Evolutionary conservation across 257 asterid species (phyloP).

Genomic region (Cordia subcordata): DNA sequence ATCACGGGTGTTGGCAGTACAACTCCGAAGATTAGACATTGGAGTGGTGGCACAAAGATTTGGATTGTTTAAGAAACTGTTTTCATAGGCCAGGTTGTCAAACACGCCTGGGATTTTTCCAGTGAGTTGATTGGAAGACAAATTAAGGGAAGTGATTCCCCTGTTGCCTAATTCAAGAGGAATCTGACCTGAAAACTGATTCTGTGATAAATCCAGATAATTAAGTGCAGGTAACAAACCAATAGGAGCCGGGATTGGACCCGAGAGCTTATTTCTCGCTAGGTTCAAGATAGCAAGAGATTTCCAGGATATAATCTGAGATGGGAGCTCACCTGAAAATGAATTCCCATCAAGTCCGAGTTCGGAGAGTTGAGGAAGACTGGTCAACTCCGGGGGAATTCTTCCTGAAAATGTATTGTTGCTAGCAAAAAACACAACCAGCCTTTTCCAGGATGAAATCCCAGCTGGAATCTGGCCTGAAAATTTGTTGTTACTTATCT

Average conservation of each 20-base stretch:
- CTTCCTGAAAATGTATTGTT: constrained; percentile 58
- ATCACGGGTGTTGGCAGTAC: constrained; percentile 22
- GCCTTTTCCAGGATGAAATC: constrained; percentile 48
- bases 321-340: constrained; percentile 59
- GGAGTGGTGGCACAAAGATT: constrained; percentile 47
- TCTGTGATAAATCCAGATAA: constrained; percentile 57
- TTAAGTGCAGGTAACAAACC: constrained; percentile 57
- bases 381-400: constrained; percentile 52
- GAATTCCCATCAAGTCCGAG: constrained; percentile 64
- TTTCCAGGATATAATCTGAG: constrained; percentile 57
- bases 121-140: constrained; percentile 57
- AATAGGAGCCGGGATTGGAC: constrained; percentile 48
- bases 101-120: constrained; percentile 64
- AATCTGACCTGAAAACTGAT: constrained; percentile 58
- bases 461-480: constrained; percentile 54
- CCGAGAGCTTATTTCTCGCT: constrained; percentile 53
- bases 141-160: constrained; percentile 53
- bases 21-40: constrained; percentile 34
- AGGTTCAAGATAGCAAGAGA: constrained; percentile 50
- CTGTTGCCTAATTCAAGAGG: constrained; percentile 53
- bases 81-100: constrained; percentile 61
- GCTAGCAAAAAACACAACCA: constrained; percentile 62
- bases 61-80: constrained; percentile 59
- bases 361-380: constrained; percentile 42
- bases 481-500: constrained; percentile 60